Evolutionary conservation across 805 yeast species (phyloP), one percentile per base, ranked within the genome.

Genomic region (Saccharomycopsis javanensis): DNA sequence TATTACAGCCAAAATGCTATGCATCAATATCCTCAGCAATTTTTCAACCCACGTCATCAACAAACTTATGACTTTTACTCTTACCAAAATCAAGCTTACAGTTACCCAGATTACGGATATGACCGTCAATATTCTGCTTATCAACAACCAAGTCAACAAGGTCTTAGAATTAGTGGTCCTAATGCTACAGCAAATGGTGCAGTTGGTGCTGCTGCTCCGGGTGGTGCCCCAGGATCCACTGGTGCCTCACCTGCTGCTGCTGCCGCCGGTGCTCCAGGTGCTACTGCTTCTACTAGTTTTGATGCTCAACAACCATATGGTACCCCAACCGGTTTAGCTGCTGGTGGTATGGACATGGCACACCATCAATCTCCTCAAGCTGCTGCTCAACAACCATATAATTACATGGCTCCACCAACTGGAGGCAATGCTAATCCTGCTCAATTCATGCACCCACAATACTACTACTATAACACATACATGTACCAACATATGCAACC

Each of bases 61-160:
- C 34, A 58, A 50, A 46, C 28, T 16, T 52, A 51, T 20, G 53
- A 37, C 51, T 55, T 73, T 63, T 71, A 71, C 34, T 51, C 45
- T 16, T 56, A 56, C 53, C 59, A 50, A 34, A 52, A 28, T 18
- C 54, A 52, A 31, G 75, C 72, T 64, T 75, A 69, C 64, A 76
- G 71, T 51, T 75, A 73, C 66, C 78, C 78, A 51, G 79, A 75
- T 63, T 75, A 75, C 67, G 66, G 72, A 46, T 70, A 56, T n/a
- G 55, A 50, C 23, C 53, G 57, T 25, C 30, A 27, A 15, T 48
- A 56, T 28, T 57, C 35, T 51, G 66, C 64, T 46, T 65, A 62
- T 46, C 64, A 58, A 51, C 61, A 46, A 30, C 67, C 59, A 53
- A 56, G 53, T 28, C 64, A 60, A 50, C 63, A 60, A 58, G 57